Percentiles rank a stretch among this genome's conserved stretches.
These are phyloP conservation scores for Eutypella sp. DNA, from an alignment of 2,329 filamentous ascomycete genomes.

Conservation along the genomic window DNA sequence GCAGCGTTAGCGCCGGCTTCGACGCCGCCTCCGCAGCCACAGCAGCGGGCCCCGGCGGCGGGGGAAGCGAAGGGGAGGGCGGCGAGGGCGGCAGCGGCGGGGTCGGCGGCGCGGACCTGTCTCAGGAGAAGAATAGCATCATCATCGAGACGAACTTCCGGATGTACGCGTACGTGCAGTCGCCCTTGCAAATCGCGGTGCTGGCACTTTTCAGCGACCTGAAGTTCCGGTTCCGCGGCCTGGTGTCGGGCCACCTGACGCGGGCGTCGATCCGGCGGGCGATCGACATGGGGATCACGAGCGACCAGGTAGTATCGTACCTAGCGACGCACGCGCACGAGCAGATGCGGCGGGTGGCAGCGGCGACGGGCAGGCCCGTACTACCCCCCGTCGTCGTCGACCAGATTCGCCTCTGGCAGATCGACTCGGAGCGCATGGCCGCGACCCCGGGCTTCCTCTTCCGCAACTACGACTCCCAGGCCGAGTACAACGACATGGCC, in stretches of 20 bases:
- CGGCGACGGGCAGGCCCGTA: slow-evolving; percentile 58
- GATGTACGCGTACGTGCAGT: slow-evolving; percentile 93
- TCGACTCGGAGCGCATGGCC: slow-evolving; percentile 92
- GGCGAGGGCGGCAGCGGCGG: slow-evolving; percentile 16
- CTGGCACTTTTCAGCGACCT: slow-evolving; percentile 85
- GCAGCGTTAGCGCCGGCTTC: slow-evolving; percentile 64
- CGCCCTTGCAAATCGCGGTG: slow-evolving; percentile 89
- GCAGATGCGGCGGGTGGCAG: slow-evolving; percentile 72
- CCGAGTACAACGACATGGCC: slow-evolving; percentile 66
- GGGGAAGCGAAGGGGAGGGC: slow-evolving; percentile 23
- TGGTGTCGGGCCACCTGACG: slow-evolving; percentile 87
- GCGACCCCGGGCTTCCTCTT: slow-evolving; percentile 80
- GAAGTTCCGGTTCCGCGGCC: slow-evolving; percentile 86
- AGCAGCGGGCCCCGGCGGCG: not conserved
- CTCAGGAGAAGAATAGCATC: slow-evolving; percentile 72
- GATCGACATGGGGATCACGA: slow-evolving; percentile 85
- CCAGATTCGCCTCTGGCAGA: slow-evolving; percentile 95
- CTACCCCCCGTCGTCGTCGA: slow-evolving; percentile 94
- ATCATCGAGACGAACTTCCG: slow-evolving; percentile 98
- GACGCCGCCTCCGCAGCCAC: slow-evolving; percentile 47
- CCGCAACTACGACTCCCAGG: slow-evolving; percentile 71
- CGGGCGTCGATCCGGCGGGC: slow-evolving; percentile 84
- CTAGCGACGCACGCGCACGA: slow-evolving; percentile 90
- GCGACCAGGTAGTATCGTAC: slow-evolving; percentile 92
- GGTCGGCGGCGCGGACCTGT: slow-evolving; percentile 28